Evolutionary conservation across 805 yeast species (phyloP).

Genomic region (Yarrowia sp.): DNA sequence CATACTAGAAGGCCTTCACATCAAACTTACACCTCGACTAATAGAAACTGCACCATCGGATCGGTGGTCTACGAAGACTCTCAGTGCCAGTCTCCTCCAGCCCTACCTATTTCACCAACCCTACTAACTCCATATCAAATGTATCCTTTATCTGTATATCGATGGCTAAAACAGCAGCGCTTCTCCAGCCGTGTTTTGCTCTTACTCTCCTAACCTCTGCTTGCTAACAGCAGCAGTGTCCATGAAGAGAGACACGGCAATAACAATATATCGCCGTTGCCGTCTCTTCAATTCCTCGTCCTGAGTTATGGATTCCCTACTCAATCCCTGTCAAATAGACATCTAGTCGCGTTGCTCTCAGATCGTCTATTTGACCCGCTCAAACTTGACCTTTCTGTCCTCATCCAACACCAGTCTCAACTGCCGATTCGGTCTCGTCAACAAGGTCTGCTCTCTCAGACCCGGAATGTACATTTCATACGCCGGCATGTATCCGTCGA

Average conservation of each 20-base stretch:
- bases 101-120: too few relatives aligned
- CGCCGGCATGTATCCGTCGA: constrained; percentile 85
- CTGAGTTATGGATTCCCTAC: too few relatives aligned
- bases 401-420: constrained; percentile 40
- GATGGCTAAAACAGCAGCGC: not conserved
- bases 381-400: constrained; percentile 39
- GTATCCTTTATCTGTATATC: constrained; percentile 13
- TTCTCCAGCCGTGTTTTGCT: not conserved
- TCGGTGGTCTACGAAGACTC: too few relatives aligned
- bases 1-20: too few relatives aligned
- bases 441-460: constrained; percentile 37
- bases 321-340: too few relatives aligned
- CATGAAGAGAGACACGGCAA: too few relatives aligned
- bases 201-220: not conserved
- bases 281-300: too few relatives aligned
- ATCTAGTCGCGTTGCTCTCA: not conserved
- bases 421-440: constrained; percentile 32
- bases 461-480: constrained; percentile 64
- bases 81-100: too few relatives aligned
- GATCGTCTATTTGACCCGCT: constrained; percentile 1
- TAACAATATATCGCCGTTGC: too few relatives aligned
- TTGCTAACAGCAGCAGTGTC: not conserved
- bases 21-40: too few relatives aligned
- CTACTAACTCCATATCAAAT: not conserved
- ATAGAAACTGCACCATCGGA: too few relatives aligned